These are phyloP conservation scores for Yamadazyma olivae DNA, from an alignment of 805 yeast genomes.

Conservation along the genomic window DNA sequence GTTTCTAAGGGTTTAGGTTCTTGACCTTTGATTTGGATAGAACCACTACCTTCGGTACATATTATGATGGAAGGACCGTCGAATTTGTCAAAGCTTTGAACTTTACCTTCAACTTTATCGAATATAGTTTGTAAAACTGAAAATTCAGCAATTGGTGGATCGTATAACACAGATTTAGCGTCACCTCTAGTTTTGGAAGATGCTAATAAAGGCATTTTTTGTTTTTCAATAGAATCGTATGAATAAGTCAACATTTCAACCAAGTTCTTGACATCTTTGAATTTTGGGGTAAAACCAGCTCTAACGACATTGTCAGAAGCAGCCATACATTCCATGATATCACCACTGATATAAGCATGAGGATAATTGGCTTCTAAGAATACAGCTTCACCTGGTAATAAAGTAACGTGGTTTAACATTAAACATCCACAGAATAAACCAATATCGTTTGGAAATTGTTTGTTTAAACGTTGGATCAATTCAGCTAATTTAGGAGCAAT, in stretches of 20 bases:
- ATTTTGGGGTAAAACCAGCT: conserved; percentile 99
- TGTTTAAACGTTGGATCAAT: conserved; percentile 71
- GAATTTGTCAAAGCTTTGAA: conserved; percentile 56
- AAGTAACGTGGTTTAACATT: conserved; percentile 80
- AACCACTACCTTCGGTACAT: conserved; percentile 78
- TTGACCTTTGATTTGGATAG: conserved; percentile 41
- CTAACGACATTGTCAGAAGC: conserved; percentile 98
- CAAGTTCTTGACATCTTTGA: conserved; percentile 88
- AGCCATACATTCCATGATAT: conserved; percentile 99
- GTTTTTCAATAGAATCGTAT: conserved; percentile 86
- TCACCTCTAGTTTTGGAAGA: conserved; percentile 64
- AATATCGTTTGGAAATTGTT: conserved; percentile 89
- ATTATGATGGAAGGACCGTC: conserved; percentile 88
- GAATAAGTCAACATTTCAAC: conserved; percentile 90
- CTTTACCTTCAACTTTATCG: conserved; percentile 41
- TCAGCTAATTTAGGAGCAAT: conserved; percentile 56
- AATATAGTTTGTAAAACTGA: conserved; percentile 84
- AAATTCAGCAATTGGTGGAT: conserved; percentile 97
- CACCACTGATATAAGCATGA: conserved; percentile 96
- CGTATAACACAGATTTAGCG: conserved; percentile 63
- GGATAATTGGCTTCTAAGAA: conserved; percentile 96
- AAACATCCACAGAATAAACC: conserved; percentile 96
- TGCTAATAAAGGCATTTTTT: conserved; percentile 71
- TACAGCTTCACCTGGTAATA: conserved; percentile 92
- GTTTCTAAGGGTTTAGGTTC: conserved; percentile 41